A percentile compares a stretch with the other conserved stretches of the same genome.
These are phyloP conservation scores for Spathaspora sp. DNA, from an alignment of 805 yeast genomes.

Conservation along the genomic window DNA sequence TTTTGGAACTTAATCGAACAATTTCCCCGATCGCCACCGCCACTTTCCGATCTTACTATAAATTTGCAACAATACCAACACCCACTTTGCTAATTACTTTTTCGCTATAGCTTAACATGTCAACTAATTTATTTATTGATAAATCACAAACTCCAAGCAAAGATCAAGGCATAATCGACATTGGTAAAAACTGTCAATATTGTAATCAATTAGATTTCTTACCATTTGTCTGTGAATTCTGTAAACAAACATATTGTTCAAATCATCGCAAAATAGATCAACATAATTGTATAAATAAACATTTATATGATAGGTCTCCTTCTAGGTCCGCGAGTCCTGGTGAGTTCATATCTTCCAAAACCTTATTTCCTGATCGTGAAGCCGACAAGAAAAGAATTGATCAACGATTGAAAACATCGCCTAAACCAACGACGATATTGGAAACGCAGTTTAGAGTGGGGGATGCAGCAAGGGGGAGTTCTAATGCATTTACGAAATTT, in stretches of 20 bases:
- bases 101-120: neutral
- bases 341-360: slow-evolving; percentile 34
- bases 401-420: slow-evolving; percentile 12
- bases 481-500: slow-evolving; percentile 25
- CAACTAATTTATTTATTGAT: slow-evolving; percentile 18
- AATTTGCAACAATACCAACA: neutral
- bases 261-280: slow-evolving; percentile 41
- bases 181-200: slow-evolving; percentile 54
- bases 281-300: slow-evolving; percentile 28
- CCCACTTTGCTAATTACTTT: neutral
- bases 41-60: neutral
- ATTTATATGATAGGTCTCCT: slow-evolving; percentile 4
- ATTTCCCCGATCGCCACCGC: neutral
- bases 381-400: slow-evolving; percentile 36
- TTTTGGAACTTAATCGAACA: neutral
- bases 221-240: slow-evolving; percentile 53
- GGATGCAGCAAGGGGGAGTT: slow-evolving; percentile 15
- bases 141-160: slow-evolving; percentile 15
- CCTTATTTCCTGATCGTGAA: slow-evolving; percentile 51
- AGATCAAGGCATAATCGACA: slow-evolving; percentile 43
- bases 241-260: slow-evolving; percentile 44
- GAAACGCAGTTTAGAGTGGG: slow-evolving; percentile 26
- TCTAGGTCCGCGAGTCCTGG: neutral
- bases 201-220: slow-evolving; percentile 56
- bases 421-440: slow-evolving; percentile 22